Percentiles rank a stretch among this genome's conserved stretches.
Evolutionary conservation across 345 rosid genomes (phyloP).

Genomic region (Clarkia xantiana): DNA sequence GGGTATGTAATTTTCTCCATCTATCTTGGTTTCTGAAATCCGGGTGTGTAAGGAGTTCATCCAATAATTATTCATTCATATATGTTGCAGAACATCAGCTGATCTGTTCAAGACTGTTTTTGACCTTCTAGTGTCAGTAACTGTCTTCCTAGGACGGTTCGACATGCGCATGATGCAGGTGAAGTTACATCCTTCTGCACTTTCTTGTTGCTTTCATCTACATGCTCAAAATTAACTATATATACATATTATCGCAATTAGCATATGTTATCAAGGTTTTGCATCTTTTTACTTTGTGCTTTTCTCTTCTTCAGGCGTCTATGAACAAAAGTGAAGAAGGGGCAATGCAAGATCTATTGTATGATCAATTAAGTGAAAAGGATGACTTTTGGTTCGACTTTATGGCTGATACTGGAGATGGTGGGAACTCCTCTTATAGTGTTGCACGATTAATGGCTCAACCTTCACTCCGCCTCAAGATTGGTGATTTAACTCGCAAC

Average conservation of each 20-base stretch:
- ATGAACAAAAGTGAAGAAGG: conserved; percentile 57
- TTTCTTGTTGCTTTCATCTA: no score
- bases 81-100: conserved; percentile 80
- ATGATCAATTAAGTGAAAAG: conserved; percentile 65
- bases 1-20: conserved; percentile 28
- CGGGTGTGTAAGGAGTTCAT: conserved; percentile 2
- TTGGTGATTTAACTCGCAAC: conserved; percentile 23
- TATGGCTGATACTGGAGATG: conserved; percentile 99
- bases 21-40: no score
- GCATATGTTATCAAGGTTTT: neutral
- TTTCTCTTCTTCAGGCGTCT: conserved; percentile 58
- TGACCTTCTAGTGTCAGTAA: conserved; percentile 95
- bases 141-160: conserved; percentile 96
- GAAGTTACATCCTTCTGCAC: neutral
- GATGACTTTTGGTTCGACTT: conserved; percentile 92
- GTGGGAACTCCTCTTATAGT: conserved; percentile 88
- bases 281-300: neutral
- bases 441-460: conserved; percentile 89
- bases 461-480: conserved; percentile 33
- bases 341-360: conserved; percentile 41
- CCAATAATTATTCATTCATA: conserved; percentile 10
- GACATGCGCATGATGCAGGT: conserved; percentile 99
- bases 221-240: no score
- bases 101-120: conserved; percentile 94
- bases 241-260: no score